Evolutionary conservation across 306 rosid species (phyloP), one percentile per base, ranked within the genome.

Genomic region (Alnus glutinosa): DNA sequence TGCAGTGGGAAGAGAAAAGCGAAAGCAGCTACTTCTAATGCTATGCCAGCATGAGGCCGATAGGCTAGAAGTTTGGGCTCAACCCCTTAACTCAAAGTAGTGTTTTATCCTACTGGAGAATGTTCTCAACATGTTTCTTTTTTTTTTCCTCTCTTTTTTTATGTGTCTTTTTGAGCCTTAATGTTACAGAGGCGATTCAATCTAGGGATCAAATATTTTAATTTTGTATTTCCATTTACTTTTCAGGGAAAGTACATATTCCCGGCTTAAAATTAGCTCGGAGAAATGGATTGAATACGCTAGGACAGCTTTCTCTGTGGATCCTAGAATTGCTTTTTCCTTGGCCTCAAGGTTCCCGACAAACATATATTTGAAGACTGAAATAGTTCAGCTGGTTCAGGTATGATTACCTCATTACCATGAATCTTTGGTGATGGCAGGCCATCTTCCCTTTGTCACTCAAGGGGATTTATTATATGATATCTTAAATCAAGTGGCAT

Each of bases 1-100:
- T 80, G 85, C 92, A 79, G 78, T 75, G 23, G 99, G 90, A 78
- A 91, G 96, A 85, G 98, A 95, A 80, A 95, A 95, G 75, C 83
- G 98, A 81, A 90, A 86, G 82, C 98, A 87, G 77, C 86, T 95
- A 78, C 97, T 95, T 62, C 78, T 91, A 78, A 88, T 95, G 97
- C 89, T 95, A 55, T 92, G 99, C 86, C 99, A 91, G 82, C 89
- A 93, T 75, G 99, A 95, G 81, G 98, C 91, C 46, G 99, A 95
- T 82, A 92, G 99, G 90, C 97, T 95, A 80, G 99, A 95, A 74
- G 96, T 95, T 78, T 95, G 99, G 99, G 92, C 98, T 3, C 98
- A 95, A 72, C 99, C 99, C 6, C 90, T 88, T 70, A 95, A 92
- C 86, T 74, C 97, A 52, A 95, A 91, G 99, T 95, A 92, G 55